Conservation (phyloP, 345 rosid species). For the Trapa bicornis region DNA sequence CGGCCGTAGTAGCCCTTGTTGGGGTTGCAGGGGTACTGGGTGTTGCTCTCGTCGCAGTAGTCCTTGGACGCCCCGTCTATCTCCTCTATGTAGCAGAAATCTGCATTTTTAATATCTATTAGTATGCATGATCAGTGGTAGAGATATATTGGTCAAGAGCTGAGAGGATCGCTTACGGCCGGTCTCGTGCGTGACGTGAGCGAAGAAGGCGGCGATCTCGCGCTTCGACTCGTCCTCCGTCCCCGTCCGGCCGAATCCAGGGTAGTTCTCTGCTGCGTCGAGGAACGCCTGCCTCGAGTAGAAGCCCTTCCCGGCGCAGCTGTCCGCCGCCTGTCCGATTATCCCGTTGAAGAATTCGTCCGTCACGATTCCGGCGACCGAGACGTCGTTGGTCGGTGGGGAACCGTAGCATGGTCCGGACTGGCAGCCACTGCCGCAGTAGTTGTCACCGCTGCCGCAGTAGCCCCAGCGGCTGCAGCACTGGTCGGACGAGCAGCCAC, state of each 20-base stretch:
- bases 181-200: conserved; percentile 38
- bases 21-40: conserved; percentile 40
- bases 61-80: conserved; percentile 28
- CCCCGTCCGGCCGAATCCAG: conserved; percentile 25
- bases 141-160: too few relatives aligned
- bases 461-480: conserved; percentile 25
- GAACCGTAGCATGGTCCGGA: conserved; percentile 15
- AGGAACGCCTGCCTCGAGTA: conserved; percentile 28
- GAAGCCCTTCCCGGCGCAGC: conserved; percentile 31
- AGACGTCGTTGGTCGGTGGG: conserved; percentile 2
- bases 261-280: conserved; percentile 12
- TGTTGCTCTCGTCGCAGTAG: conserved; percentile 32
- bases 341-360: conserved; percentile 29
- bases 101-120: conserved; percentile 1
- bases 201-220: conserved; percentile 43
- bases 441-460: conserved; percentile 17
- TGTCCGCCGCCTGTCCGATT: conserved; percentile 13
- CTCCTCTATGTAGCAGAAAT: conserved; percentile 50
- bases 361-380: conserved; percentile 24
- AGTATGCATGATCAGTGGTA: too few relatives aligned
- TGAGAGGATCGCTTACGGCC: conserved; percentile 18
- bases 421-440: conserved; percentile 18
- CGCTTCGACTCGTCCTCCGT: conserved; percentile 26
- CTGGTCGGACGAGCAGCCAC: conserved; percentile 18
- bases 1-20: conserved; percentile 49